Evolutionary conservation across 2,329 filamentous ascomycete genomes (phyloP).

Genomic region (Alternaria triticina): DNA sequence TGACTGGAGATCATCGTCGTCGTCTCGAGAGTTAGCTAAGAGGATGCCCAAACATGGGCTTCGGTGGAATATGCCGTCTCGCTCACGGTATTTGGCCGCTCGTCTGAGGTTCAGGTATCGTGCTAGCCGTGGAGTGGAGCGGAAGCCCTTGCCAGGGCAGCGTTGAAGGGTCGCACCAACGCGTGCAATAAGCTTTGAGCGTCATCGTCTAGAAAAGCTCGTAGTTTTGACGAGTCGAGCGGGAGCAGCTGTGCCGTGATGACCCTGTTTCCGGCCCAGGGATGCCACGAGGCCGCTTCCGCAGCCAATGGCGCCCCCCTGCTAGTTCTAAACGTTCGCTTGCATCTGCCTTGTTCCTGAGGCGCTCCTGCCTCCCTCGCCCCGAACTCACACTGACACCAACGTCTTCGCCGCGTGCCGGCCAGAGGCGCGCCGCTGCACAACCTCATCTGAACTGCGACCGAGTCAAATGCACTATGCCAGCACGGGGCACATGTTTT

Average conservation of each 20-base stretch:
- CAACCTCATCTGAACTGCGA: background rate
- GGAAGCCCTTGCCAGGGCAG: background rate
- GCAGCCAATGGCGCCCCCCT: slow-evolving; percentile 12
- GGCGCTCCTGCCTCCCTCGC: slow-evolving; percentile 4
- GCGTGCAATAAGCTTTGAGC: slow-evolving; percentile 8
- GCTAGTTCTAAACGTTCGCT: slow-evolving; percentile 20
- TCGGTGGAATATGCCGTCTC: background rate
- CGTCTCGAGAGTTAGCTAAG: background rate
- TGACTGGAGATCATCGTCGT: background rate
- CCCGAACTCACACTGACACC: background rate
- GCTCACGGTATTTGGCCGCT: slow-evolving; percentile 1
- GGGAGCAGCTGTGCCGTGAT: slow-evolving; percentile 9
- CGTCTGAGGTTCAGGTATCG: too few species aligned
- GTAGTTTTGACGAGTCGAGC: slow-evolving; percentile 7
- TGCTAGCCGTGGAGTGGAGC: background rate
- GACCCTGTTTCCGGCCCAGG: slow-evolving; percentile 13
- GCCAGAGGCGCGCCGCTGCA: background rate
- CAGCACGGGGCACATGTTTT: slow-evolving; percentile 4
- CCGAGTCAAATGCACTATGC: background rate
- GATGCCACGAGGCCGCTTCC: slow-evolving; percentile 21
- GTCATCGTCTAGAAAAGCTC: slow-evolving; percentile 18
- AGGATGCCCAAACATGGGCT: background rate
- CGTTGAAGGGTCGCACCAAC: slow-evolving; percentile 3
- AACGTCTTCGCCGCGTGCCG: slow-evolving; percentile 2
- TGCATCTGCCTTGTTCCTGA: slow-evolving; percentile 19